Base-by-base conservation (phyloP, 1,284 basidiomycete species). In the Irpex rosettiformis region DNA sequence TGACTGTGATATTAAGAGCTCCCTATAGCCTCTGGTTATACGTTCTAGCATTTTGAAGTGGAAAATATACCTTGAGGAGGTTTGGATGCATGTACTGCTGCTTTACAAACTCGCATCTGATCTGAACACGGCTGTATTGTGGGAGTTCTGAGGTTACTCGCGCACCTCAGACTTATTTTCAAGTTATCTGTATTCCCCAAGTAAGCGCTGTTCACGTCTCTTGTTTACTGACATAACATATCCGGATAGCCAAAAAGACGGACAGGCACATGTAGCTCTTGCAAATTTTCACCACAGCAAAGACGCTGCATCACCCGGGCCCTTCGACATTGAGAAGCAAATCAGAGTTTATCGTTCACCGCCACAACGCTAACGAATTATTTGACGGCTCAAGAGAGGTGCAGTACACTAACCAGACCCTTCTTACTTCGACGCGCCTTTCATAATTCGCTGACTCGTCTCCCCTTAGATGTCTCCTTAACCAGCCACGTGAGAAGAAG, bases 1-100 rank as follows among this genome's bases (percentile, higher is more conserved):
- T 16, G 53, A 59, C 30, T 70, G 69, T 49, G 67, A 63, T 24
- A 56, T 65, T 42, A 21, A 48, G 22, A 54, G 45, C 27, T 59
- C 54, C 24, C 28, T 58, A 43, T 58, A 57, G 27, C 27, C n/a
- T 21, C 30, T 10, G 22, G 11, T n/a, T n/a, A n/a, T n/a, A n/a
- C n/a, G n/a, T n/a, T n/a, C 27, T n/a, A n/a, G n/a, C 21, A n/a
- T n/a, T 18, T 45, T 8, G 21, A 18, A 18, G 21, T 45, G 43
- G 43, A 11, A 45, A n/a, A n/a, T 18, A 45, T 45, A 45, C 7
- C 43, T 45, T 45, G 7, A 18, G 43, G 21, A 18, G 18, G 10
- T 45, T 45, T 18, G 21, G 21, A 18, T 48, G 18, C 11, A 25
- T 21, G 25, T 25, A 48, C 21, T 11, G 21, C 6, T 48, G 21